Evolutionary conservation across 768 basidiomycete species (phyloP).

Genomic region (Tulasnella sp.): DNA sequence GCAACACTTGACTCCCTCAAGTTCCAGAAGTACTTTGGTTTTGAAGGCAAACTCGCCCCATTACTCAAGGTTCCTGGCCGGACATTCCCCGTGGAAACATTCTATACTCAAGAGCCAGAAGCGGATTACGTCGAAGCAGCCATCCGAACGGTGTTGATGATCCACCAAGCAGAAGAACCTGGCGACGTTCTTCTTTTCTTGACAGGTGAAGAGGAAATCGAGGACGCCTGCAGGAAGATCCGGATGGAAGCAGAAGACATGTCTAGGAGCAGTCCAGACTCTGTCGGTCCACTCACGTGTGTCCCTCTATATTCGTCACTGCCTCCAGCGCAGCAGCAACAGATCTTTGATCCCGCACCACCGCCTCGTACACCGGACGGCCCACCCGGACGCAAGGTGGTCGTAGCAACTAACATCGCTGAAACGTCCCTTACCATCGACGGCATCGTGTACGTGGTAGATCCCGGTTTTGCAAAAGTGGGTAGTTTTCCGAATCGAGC

Average conservation of each 20-base stretch:
- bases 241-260: slow-evolving; percentile 83
- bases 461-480: slow-evolving; percentile 38
- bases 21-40: slow-evolving; percentile 85
- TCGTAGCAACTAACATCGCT: slow-evolving; percentile 93
- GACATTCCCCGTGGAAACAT: slow-evolving; percentile 91
- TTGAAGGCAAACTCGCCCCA: slow-evolving; percentile 41
- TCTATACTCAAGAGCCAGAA: slow-evolving; percentile 85
- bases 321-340: slow-evolving; percentile 88
- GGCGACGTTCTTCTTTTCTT: slow-evolving; percentile 92
- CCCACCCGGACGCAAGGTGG: slow-evolving; percentile 83
- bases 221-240: slow-evolving; percentile 90
- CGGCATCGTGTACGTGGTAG: slow-evolving; percentile 98
- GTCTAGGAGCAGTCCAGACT: slow-evolving; percentile 49
- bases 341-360: slow-evolving; percentile 89
- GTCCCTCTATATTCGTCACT: slow-evolving; percentile 92
- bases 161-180: slow-evolving; percentile 86
- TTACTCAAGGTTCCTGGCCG: slow-evolving; percentile 86
- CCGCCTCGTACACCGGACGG: slow-evolving; percentile 45
- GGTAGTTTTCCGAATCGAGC: slow-evolving; percentile 34
- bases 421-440: slow-evolving; percentile 97
- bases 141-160: slow-evolving; percentile 91
- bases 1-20: slow-evolving; percentile 95
- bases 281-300: slow-evolving; percentile 77
- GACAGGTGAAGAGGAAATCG: slow-evolving; percentile 97
- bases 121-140: slow-evolving; percentile 96